Evolutionary conservation across 2,329 filamentous ascomycete genomes (phyloP).

Genomic region (Hypoxylon sp.): DNA sequence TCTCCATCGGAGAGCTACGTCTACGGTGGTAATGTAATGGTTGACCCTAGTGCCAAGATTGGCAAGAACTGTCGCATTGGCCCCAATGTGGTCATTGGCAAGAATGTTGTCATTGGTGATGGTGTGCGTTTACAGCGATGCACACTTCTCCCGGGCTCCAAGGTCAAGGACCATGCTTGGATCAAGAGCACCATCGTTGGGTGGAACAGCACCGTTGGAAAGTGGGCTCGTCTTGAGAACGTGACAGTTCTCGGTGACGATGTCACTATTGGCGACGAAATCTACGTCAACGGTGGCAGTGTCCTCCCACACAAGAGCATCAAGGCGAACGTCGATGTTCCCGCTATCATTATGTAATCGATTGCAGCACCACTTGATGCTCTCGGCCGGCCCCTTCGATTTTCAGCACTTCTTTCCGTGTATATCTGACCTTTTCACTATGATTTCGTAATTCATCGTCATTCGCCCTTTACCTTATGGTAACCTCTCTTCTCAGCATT

Average conservation of each 20-base stretch:
- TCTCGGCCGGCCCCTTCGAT: conserved; percentile 21
- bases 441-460: conserved; percentile 51
- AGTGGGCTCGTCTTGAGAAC: conserved; percentile 97
- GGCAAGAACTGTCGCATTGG: conserved; percentile 99
- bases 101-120: conserved; percentile 91
- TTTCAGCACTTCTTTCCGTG: conserved; percentile 41
- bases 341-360: conserved; percentile 76
- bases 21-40: conserved; percentile 94
- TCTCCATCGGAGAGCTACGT: conserved; percentile 83
- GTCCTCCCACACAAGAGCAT: conserved; percentile 98
- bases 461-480: conserved; percentile 39
- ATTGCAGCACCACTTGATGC: conserved; percentile 6
- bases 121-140: conserved; percentile 95
- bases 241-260: conserved; percentile 98
- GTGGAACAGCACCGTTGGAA: conserved; percentile 96
- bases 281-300: conserved; percentile 97
- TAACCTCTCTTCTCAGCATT: conserved; percentile 52
- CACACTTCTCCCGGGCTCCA: conserved; percentile 88
- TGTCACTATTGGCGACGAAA: conserved; percentile 96
- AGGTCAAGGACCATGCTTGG: conserved; percentile 99
- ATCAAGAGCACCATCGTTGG: conserved; percentile 98
- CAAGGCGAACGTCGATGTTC: conserved; percentile 94
- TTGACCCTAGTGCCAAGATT: conserved; percentile 94
- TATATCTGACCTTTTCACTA: conserved; percentile 49
- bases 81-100: conserved; percentile 96